Percentiles rank a stretch among this genome's conserved stretches.
Evolutionary conservation across 1,284 basidiomycete genomes (phyloP).

Genomic region (Ganoderma leucocontextum): DNA sequence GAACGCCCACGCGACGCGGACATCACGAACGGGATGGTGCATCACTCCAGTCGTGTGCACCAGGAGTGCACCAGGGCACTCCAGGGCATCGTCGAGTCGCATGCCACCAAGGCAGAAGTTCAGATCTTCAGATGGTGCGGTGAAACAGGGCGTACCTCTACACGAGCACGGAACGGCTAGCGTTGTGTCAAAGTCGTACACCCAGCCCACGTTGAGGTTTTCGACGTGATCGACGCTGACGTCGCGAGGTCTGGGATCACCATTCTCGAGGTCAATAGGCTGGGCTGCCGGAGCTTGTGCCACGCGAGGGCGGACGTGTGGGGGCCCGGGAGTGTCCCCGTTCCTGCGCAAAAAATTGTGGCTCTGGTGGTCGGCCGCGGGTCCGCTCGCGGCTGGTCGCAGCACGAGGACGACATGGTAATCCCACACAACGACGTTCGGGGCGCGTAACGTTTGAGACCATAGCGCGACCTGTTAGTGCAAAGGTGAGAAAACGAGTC

Average conservation of each 20-base stretch:
- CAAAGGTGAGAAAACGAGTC: constrained; percentile 8
- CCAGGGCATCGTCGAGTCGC: not conserved
- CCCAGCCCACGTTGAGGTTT: constrained; percentile 46
- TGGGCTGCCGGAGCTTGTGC: not conserved
- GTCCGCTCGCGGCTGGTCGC: constrained; percentile 35
- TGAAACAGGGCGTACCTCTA: constrained; percentile 49
- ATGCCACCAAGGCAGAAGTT: not conserved
- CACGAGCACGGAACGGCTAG: constrained; percentile 58
- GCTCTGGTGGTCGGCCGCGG: constrained; percentile 11
- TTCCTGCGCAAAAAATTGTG: not conserved
- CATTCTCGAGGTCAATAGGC: not conserved
- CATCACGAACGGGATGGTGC: not conserved
- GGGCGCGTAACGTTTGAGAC: constrained; percentile 58
- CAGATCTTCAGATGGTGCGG: not conserved
- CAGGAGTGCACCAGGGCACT: constrained; percentile 10
- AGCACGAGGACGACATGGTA: constrained; percentile 76
- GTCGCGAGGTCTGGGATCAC: not conserved
- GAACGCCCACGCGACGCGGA: not conserved
- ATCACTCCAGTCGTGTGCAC: not conserved
- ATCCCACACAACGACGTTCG: constrained; percentile 69
- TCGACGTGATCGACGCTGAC: constrained; percentile 21
- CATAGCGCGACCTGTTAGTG: constrained; percentile 65
- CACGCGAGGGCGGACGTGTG: constrained; percentile 14
- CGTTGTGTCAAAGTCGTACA: constrained; percentile 72
- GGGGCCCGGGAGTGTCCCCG: not conserved